Evolutionary conservation across 2,329 filamentous ascomycete species (phyloP).

Genomic region (Beauveria australis): DNA sequence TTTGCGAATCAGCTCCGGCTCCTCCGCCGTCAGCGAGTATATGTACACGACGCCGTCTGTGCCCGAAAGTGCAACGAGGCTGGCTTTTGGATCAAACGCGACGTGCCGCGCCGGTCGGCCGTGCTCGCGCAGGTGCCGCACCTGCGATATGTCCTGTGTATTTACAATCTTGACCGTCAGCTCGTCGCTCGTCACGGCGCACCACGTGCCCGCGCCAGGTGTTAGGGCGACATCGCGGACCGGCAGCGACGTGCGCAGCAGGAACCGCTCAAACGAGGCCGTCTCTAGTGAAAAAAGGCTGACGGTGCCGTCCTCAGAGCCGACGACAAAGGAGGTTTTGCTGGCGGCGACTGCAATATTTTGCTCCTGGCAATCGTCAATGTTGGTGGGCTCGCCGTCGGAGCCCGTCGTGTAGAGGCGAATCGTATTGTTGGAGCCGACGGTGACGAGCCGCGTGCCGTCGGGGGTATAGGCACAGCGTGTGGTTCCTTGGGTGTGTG

Average conservation of each 20-base stretch:
- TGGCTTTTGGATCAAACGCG: slow-evolving; percentile 74
- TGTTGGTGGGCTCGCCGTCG: slow-evolving; percentile 83
- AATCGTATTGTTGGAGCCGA: slow-evolving; percentile 87
- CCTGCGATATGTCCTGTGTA: slow-evolving; percentile 65
- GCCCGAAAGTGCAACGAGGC: slow-evolving; percentile 70
- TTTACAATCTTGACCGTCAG: slow-evolving; percentile 84
- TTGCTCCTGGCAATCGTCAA: slow-evolving; percentile 84
- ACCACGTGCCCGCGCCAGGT: slow-evolving; percentile 69
- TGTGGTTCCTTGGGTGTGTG: slow-evolving; percentile 77
- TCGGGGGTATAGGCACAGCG: slow-evolving; percentile 85
- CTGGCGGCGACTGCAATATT: slow-evolving; percentile 72
- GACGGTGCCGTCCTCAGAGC: slow-evolving; percentile 92
- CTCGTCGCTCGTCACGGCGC: slow-evolving; percentile 94
- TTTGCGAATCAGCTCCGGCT: slow-evolving; percentile 73
- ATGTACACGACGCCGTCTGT: slow-evolving; percentile 85
- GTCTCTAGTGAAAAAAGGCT: slow-evolving; percentile 79
- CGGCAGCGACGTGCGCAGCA: slow-evolving; percentile 77
- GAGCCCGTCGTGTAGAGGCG: slow-evolving; percentile 87
- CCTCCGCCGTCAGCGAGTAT: slow-evolving; percentile 71
- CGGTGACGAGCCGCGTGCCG: slow-evolving; percentile 79
- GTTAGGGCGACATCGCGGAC: slow-evolving; percentile 72
- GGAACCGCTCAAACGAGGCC: slow-evolving; percentile 68
- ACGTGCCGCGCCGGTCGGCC: slow-evolving; percentile 84
- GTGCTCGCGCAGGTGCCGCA: slow-evolving; percentile 77
- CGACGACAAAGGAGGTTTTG: slow-evolving; percentile 77